Evolutionary conservation across 176 grass and related monocot genomes (phyloP), one percentile per base, ranked within the genome.

Genomic region (Cocos nucifera): DNA sequence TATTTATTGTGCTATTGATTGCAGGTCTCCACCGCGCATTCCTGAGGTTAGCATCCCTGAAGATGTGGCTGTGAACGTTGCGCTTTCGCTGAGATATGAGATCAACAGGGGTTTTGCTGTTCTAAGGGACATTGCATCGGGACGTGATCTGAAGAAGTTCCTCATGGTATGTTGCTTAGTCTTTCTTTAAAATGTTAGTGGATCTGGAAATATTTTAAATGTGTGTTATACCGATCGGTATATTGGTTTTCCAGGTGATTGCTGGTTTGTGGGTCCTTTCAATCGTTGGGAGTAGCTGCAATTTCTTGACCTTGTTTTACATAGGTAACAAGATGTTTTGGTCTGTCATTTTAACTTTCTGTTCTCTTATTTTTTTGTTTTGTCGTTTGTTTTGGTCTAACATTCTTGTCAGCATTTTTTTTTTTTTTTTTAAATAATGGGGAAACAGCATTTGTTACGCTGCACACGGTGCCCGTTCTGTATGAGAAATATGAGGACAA

Each of bases 401-500:
- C 19, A 50, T 29, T 17, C 3, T 15, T 14, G n/a, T 17, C 32
- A 18, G 53, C 44, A 9, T 16, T 39, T 22, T 32, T 12, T 53
- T 19, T n/a, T n/a, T n/a, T n/a, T n/a, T n/a, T n/a, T n/a, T n/a
- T n/a, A n/a, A n/a, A n/a, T n/a, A n/a, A n/a, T 59, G 5, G 23
- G 51, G 58, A 18, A 55, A 19, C 73, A 85, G 82, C 30, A 22
- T 71, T 79, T 12, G 19, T 95, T 69, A 24, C 64, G 26, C 73
- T 95, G 50, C 90, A 95, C 23, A 83, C 86, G 4, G 82, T 95
- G 50, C 90, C 86, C 4, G 73, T 85, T 27, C 32, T 95, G 52
- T 89, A 95, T 15, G 79, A 89, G 66, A 89, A 80, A 67, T 84
- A 95, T 9, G 82, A 95, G 48, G 90, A 86, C 18, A 65, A 83